Conservation (phyloP, 192 early-diverging fungal genomes). For the Linnemannia elongata region DNA sequence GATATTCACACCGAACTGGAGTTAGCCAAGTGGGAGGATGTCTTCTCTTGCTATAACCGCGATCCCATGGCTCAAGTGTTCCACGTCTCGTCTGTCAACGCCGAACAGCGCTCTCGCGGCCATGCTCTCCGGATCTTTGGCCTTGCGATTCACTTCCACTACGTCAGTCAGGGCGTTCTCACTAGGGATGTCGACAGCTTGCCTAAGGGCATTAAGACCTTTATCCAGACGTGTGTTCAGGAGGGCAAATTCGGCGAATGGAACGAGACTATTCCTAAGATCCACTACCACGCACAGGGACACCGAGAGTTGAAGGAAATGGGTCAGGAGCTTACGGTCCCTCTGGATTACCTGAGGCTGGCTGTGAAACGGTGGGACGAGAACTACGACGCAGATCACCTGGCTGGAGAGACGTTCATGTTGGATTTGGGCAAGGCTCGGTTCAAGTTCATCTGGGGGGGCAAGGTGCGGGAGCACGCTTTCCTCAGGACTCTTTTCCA, state of each 20-base stretch:
- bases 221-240: conserved; percentile 17
- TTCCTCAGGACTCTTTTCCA: conserved; percentile 36
- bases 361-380: conserved; percentile 48
- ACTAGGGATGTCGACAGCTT: conserved; percentile 15
- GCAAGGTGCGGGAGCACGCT: conserved; percentile 17
- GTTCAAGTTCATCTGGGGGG: conserved; percentile 38
- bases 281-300: conserved; percentile 35
- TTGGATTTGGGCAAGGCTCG: conserved; percentile 35
- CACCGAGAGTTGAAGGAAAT: conserved; percentile 32
- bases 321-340: neutral
- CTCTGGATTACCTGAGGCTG: conserved; percentile 39
- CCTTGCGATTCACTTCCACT: conserved; percentile 44
- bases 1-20: conserved; percentile 32
- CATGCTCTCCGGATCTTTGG: conserved; percentile 46
- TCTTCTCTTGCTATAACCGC: conserved; percentile 13
- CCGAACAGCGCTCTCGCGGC: conserved; percentile 32
- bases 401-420: conserved; percentile 51
- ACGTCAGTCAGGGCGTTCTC: neutral
- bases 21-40: conserved; percentile 19
- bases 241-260: conserved; percentile 33
- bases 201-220: conserved; percentile 39
- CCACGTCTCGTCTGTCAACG: conserved; percentile 17
- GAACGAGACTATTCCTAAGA: conserved; percentile 37
- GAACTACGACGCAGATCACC: conserved; percentile 31
- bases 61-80: conserved; percentile 16